Conservation (phyloP, 306 rosid genomes). For the Quercus mongolica region DNA sequence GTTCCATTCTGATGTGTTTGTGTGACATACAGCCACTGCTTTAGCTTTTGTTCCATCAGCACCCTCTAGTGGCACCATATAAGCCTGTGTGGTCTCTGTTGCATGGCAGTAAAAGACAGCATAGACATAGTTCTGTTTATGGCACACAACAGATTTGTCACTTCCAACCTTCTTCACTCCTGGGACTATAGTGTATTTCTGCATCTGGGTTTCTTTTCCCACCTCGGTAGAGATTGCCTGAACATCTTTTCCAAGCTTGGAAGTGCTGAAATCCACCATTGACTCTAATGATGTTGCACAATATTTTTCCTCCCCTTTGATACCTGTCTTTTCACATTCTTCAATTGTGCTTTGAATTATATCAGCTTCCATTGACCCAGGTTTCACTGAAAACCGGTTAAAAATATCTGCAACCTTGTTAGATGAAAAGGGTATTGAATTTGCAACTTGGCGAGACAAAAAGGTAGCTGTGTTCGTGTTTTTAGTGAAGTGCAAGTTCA, state of each 20-base stretch:
- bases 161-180: slow-evolving; percentile 41
- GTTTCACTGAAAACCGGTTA: slow-evolving; percentile 31
- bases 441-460: slow-evolving; percentile 43
- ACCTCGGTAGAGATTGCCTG: slow-evolving; percentile 57
- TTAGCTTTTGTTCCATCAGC: slow-evolving; percentile 50
- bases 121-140: slow-evolving; percentile 61
- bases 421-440: slow-evolving; percentile 63
- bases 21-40: slow-evolving; percentile 74
- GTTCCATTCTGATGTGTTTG: slow-evolving; percentile 75
- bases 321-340: slow-evolving; percentile 46
- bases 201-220: slow-evolving; percentile 31
- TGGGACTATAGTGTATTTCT: slow-evolving; percentile 33
- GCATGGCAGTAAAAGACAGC: slow-evolving; percentile 82
- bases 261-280: slow-evolving; percentile 71
- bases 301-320: slow-evolving; percentile 60
- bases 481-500: slow-evolving; percentile 45
- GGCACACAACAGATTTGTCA: slow-evolving; percentile 59
- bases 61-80: slow-evolving; percentile 49
- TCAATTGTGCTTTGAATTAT: slow-evolving; percentile 40
- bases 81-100: slow-evolving; percentile 33
- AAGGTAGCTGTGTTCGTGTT: slow-evolving; percentile 33
- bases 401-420: slow-evolving; percentile 36
- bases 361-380: slow-evolving; percentile 43
- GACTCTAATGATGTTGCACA: slow-evolving; percentile 91
- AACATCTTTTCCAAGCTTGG: slow-evolving; percentile 56